Percentiles rank a stretch among this genome's conserved stretches.
Conservation (phyloP, 805 yeast species). For the Ogataea glucozyma region DNA sequence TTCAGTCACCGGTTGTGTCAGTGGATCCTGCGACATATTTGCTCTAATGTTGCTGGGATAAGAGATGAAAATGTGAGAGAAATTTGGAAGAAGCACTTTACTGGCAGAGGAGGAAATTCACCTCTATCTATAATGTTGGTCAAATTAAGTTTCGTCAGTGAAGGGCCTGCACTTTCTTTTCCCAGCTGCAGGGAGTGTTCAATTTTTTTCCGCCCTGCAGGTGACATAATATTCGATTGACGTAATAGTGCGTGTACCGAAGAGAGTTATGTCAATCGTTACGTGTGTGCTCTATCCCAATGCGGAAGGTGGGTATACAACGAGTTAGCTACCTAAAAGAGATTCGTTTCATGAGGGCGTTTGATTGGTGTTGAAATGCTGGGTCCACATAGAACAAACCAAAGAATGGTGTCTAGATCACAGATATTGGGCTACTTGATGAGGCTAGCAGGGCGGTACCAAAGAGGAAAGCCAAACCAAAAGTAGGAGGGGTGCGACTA, state of each 20-base stretch:
- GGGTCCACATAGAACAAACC: too few relatives aligned
- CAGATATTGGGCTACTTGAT: too few relatives aligned
- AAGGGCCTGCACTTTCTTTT: conserved; percentile 5
- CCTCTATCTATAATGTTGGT: conserved; percentile 2
- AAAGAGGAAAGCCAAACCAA: neutral
- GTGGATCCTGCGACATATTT: conserved; percentile 2
- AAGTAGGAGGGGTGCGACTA: neutral
- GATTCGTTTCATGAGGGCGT: too few relatives aligned
- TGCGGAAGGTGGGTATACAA: too few relatives aligned
- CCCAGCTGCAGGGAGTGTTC: conserved; percentile 2
- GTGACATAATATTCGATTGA: neutral
- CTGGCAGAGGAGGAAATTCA: neutral
- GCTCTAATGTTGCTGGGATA: too few relatives aligned
- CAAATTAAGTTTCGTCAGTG: neutral
- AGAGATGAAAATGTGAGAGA: neutral
- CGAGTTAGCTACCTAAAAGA: too few relatives aligned
- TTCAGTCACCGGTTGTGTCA: neutral
- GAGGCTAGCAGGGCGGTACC: too few relatives aligned
- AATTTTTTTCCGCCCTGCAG: conserved; percentile 1
- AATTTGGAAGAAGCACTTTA: neutral
- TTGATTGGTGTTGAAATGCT: too few relatives aligned
- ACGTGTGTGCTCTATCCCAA: neutral
- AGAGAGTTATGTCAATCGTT: neutral
- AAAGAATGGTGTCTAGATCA: too few relatives aligned
- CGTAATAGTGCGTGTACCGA: conserved; percentile 2